These are phyloP conservation scores for Besnoitia besnoiti DNA, from an alignment of 169 alveolate genomes.

Conservation along the genomic window DNA sequence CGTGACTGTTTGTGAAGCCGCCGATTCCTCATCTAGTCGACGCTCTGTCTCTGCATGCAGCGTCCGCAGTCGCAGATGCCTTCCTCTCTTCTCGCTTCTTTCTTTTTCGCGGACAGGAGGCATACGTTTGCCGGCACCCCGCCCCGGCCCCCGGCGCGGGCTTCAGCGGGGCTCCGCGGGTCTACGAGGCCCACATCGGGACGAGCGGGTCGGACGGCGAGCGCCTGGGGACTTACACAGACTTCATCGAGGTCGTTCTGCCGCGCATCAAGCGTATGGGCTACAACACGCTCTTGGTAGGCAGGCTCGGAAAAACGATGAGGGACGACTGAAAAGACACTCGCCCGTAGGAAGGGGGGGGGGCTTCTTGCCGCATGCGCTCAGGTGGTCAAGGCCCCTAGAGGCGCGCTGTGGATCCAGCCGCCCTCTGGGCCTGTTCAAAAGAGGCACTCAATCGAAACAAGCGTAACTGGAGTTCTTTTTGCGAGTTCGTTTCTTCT, in stretches of 20 bases:
- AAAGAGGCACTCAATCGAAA: too few species aligned
- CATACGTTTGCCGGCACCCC: slow-evolving; percentile 77
- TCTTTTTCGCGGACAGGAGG: slow-evolving; percentile 45
- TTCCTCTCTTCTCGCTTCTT: background rate
- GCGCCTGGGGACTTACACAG: slow-evolving; percentile 83
- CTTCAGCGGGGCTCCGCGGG: slow-evolving; percentile 76
- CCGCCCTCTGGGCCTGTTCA: too few species aligned
- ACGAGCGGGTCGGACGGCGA: slow-evolving; percentile 84
- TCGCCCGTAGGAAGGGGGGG: background rate
- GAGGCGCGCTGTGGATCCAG: too few species aligned
- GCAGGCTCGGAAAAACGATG: background rate
- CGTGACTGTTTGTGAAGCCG: too few species aligned
- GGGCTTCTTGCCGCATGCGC: too few species aligned
- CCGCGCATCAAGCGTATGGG: slow-evolving; percentile 92
- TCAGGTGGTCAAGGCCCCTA: too few species aligned
- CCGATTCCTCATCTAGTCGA: too few species aligned
- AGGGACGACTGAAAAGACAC: background rate
- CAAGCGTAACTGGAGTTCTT: background rate
- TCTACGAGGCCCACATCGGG: slow-evolving; percentile 93
- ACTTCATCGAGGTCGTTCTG: slow-evolving; percentile 85
- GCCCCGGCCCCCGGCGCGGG: slow-evolving; percentile 77
- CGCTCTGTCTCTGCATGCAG: too few species aligned
- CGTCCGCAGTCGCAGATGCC: background rate
- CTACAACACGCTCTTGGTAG: slow-evolving; percentile 77
- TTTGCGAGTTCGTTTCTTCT: slow-evolving; percentile 43